These are phyloP conservation scores for Cystobasidium slooffiae DNA, from an alignment of 1,284 basidiomycete species.

Conservation along the genomic window DNA sequence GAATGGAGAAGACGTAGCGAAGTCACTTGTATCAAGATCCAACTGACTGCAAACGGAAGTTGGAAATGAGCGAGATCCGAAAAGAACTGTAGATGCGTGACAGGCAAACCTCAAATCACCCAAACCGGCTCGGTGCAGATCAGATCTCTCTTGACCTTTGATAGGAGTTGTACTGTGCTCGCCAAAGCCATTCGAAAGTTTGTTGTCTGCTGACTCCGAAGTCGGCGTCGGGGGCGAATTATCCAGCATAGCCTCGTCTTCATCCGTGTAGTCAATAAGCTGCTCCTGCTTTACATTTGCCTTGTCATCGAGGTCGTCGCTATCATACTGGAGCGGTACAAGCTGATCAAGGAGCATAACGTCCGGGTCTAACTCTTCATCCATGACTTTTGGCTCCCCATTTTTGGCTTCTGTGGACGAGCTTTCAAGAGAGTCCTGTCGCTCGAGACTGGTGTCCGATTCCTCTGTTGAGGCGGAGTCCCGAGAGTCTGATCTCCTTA, in stretches of 20 bases:
- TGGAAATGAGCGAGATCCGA: background rate
- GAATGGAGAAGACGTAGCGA: background rate
- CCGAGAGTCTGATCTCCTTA: conserved; percentile 11
- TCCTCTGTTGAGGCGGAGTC: conserved; percentile 42
- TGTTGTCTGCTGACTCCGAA: background rate
- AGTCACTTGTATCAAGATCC: background rate
- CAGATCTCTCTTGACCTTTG: background rate
- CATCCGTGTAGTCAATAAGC: background rate
- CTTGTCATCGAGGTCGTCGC: background rate
- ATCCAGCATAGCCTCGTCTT: conserved; percentile 20
- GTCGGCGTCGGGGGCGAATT: conserved; percentile 15
- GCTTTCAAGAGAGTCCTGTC: background rate
- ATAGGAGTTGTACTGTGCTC: no score
- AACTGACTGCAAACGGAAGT: background rate
- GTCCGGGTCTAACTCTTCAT: conserved; percentile 44
- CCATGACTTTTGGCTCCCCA: background rate
- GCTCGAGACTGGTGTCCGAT: conserved; percentile 37
- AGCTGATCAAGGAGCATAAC: conserved; percentile 30
- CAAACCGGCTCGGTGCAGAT: conserved; percentile 5
- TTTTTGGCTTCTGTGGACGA: background rate
- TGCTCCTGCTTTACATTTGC: background rate
- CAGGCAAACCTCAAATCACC: conserved; percentile 3
- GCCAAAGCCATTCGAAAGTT: background rate
- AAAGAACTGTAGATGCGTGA: background rate
- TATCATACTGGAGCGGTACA: conserved; percentile 39